phyloP scores from a whole-genome alignment of 495 filamentous ascomycete genomes.

The Stereocaulon alpinum region DNA sequence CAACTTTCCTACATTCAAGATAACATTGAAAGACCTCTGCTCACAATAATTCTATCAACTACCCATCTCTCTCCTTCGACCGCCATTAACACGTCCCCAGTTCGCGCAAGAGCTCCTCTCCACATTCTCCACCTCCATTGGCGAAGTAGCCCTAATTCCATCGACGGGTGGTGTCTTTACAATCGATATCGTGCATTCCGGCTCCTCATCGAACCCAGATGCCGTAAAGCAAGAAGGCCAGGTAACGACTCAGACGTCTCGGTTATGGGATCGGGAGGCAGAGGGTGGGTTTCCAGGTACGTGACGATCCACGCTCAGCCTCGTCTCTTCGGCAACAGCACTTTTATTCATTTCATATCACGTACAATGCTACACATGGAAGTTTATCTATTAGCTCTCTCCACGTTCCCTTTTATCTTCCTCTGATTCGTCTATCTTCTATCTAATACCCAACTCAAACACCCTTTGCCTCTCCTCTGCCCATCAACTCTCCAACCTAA shows the following conservation, averaged over 20 bases:
- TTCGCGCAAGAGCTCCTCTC: slow-evolving; percentile 95
- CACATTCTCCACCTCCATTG: slow-evolving; percentile 79
- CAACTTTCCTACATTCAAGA: too few species aligned
- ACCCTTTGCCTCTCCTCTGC: not conserved
- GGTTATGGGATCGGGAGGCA: slow-evolving; percentile 81
- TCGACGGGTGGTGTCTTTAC: slow-evolving; percentile 75
- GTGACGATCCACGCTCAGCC: slow-evolving; percentile 17
- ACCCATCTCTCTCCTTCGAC: not conserved
- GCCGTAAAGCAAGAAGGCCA: slow-evolving; percentile 1
- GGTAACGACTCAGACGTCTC: slow-evolving; percentile 30
- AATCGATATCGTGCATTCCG: slow-evolving; percentile 47
- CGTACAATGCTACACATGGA: not conserved
- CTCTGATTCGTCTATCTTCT: not conserved
- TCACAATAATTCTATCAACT: not conserved
- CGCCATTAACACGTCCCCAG: slow-evolving; percentile 31
- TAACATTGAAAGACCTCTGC: not conserved
- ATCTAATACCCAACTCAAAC: not conserved
- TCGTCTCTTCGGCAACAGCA: too few species aligned
- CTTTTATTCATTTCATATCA: not conserved
- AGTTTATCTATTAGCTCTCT: too few species aligned
- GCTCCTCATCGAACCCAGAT: slow-evolving; percentile 10
- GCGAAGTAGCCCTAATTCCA: slow-evolving; percentile 85
- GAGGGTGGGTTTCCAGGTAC: slow-evolving; percentile 86
- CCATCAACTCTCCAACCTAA: not conserved
- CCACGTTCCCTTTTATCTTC: too few species aligned